Percentiles rank a stretch among this genome's conserved stretches.
Conservation (phyloP, 106 monocot genomes). For the Acorus calamus region DNA sequence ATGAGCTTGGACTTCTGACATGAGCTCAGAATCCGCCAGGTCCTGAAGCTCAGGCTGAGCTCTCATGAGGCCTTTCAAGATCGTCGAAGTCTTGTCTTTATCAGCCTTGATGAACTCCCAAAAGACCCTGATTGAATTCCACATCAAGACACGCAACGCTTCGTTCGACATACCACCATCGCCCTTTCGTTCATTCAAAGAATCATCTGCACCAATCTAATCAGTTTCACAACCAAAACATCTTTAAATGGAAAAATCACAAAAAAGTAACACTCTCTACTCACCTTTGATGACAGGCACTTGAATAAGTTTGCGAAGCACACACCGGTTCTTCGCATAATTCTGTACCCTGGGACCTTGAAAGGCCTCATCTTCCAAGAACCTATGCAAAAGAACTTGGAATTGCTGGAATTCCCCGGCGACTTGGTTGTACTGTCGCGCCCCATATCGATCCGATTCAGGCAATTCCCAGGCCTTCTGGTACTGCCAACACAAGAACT, state of each 20-base stretch:
- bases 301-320: conserved; percentile 64
- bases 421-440: conserved; percentile 48
- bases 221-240: not conserved
- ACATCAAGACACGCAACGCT: conserved; percentile 56
- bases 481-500: conserved; percentile 82
- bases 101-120: conserved; percentile 86
- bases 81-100: conserved; percentile 39
- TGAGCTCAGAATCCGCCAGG: conserved; percentile 39
- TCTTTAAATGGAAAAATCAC: no score
- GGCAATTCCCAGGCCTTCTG: conserved; percentile 42
- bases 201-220: conserved; percentile 45
- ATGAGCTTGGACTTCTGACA: conserved; percentile 33
- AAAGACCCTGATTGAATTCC: conserved; percentile 49
- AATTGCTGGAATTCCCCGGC: conserved; percentile 88
- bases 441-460: conserved; percentile 29
- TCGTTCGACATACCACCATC: conserved; percentile 28
- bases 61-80: conserved; percentile 45
- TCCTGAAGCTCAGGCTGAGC: conserved; percentile 53
- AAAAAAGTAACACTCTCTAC: no score
- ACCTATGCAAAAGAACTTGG: conserved; percentile 57
- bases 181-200: conserved; percentile 40
- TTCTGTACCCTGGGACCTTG: conserved; percentile 61
- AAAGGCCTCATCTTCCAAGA: conserved; percentile 74
- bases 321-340: conserved; percentile 62
- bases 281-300: conserved; percentile 75